Evolutionary conservation across 148 eudicot species (phyloP), one percentile per base, ranked within the genome.

Genomic region (Camellia japonica): DNA sequence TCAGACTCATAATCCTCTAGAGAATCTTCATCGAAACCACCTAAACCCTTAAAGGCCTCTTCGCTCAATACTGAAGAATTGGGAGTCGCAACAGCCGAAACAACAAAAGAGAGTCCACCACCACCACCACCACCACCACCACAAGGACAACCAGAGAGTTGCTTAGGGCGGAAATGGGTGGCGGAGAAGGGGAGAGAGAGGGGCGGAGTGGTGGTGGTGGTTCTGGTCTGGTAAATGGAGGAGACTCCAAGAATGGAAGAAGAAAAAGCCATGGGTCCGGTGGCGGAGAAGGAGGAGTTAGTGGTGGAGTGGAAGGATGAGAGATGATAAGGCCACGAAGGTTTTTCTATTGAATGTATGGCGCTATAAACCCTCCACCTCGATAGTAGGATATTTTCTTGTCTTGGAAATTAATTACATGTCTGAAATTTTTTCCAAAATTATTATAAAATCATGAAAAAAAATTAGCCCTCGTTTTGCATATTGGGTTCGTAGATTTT

Each of bases 11-110:
- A 80, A 3, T 84, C 89, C 43, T 67, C 77, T 12, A 88, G 77
- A 42, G 86, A 78, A 15, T 78, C 88, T 64, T 84, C 71, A 15
- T 77, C 82, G 60, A 90, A 90, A 4, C 85, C 87, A 6, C 87
- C 89, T 52, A 94, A 82, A 1, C 93, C 95, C 79, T 86, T 89
- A 73, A 95, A 91, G 0, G 97, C 98, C 71, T 90, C 98, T 52
- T 95, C 94, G 78, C 93, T 94, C 75, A 94, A 82, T 58, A 93
- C 89, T 67, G 92, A 94, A 2, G 87, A 88, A 79, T 93, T 93
- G 16, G 94, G 92, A 0, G 94, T 86, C 3, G 90, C 90, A 61
- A 94, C 83, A 3, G 95, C 94, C 2, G 93, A 82, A 0, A 88
- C 54, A 64, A 88, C 85, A 71, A 90, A 84, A 69, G 79, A 85